These are phyloP conservation scores for Neurospora sp. DNA, from an alignment of 495 filamentous ascomycete species.

Conservation along the genomic window DNA sequence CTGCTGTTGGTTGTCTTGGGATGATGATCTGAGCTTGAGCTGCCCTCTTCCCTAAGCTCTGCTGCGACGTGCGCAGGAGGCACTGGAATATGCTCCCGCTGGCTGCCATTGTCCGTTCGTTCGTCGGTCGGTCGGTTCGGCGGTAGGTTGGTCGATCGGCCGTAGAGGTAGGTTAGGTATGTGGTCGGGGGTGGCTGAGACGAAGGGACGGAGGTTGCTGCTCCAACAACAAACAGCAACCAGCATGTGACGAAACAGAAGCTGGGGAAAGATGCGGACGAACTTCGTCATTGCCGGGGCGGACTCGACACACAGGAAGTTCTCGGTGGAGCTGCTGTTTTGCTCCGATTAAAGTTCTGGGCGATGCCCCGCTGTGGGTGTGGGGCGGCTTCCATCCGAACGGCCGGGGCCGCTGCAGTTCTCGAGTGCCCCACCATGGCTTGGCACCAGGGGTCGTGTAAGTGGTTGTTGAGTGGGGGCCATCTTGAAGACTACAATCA, in stretches of 20 bases:
- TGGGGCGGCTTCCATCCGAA: not conserved
- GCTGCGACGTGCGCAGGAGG: not conserved
- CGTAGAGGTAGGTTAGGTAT: not conserved
- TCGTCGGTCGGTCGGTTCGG: not conserved
- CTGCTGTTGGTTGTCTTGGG: not conserved
- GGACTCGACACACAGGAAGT: not conserved
- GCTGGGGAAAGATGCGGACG: not conserved
- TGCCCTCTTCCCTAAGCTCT: not conserved
- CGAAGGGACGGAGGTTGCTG: not conserved
- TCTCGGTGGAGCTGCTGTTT: not conserved
- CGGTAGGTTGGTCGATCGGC: not conserved
- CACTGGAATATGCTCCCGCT: not conserved
- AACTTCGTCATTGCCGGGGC: not conserved
- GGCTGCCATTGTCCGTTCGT: not conserved
- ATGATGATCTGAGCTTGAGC: not conserved
- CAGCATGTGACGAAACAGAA: not conserved
- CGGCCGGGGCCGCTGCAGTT: not conserved
- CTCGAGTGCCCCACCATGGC: not conserved
- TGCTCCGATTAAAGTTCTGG: slow-evolving; percentile 16
- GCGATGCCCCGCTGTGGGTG: not conserved
- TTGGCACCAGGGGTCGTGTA: not conserved
- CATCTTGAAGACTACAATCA: not conserved
- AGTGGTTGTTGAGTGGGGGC: not conserved
- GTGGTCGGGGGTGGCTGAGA: not conserved
- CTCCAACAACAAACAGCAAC: not conserved